Evolutionary conservation across 306 rosid genomes (phyloP), one percentile per base, ranked within the genome.

Genomic region (Astragalus membranaceus): DNA sequence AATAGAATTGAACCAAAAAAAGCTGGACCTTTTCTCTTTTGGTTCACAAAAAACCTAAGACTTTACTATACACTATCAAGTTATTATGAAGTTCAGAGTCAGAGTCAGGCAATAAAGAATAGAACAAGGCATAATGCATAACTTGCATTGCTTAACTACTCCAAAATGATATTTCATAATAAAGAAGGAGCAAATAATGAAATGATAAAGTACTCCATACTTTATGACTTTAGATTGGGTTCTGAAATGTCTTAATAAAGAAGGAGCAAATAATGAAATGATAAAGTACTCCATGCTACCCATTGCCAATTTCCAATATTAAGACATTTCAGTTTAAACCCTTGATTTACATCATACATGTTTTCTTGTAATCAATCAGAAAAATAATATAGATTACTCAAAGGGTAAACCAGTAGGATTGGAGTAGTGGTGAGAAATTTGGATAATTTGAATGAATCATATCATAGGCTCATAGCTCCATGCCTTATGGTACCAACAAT

Each of bases 1-100:
- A 13, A 44, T 44, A 65, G 14, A 55, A 57, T 30, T 43, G 63
- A 78, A 72, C 64, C 55, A 20, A 36, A 46, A 47, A 58, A 52
- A 10, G 53, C 14, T 3, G 46, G 23, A 20, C 16, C 44, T 76
- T 49, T 16, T 42, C 17, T 36, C 72, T 12, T 64, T 72, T 6
- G 37, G 63, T 20, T 30, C 12, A 14, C 12, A 62, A 78, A 48
- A 57, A 35, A 53, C 42, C 39, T 0, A 53, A 16, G 11, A 52
- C 42, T 69, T 42, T n/a, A 23, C 39, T 49, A 4, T 48, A 52
- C 67, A 16, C 49, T 33, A 46, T 23, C 63, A 49, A 54, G 59
- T 32, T 54, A 17, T 13, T 26, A 23, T 35, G 39, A 49, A 35
- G 61, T 56, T 20, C 1, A 20, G 23, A 20, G 10, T 20, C 1